phyloP scores from a whole-genome alignment of 805 yeast genomes.

The Candida nonsorbophila region DNA sequence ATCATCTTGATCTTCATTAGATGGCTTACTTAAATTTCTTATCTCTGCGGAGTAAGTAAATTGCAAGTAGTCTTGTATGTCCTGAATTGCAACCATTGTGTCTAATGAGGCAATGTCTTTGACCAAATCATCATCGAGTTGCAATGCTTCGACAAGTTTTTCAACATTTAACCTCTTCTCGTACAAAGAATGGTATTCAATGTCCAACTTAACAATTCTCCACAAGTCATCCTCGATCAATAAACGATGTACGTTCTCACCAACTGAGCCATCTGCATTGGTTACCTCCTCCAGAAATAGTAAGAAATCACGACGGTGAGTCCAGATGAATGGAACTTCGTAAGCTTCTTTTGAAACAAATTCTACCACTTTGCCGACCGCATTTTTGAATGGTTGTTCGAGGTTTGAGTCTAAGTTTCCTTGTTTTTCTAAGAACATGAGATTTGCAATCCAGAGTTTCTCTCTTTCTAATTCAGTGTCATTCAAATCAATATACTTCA shows the following conservation, averaged over 20 bases:
- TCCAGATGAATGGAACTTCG: conserved; percentile 95
- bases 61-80: conserved; percentile 74
- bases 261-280: conserved; percentile 29
- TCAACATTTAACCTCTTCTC: conserved; percentile 66
- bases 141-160: conserved; percentile 48
- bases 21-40: conserved; percentile 35
- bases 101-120: conserved; percentile 53
- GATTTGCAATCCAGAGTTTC: conserved; percentile 74
- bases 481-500: conserved; percentile 63
- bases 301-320: conserved; percentile 88
- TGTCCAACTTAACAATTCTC: conserved; percentile 82
- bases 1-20: conserved; percentile 12
- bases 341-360: conserved; percentile 71
- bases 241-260: conserved; percentile 42
- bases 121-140: conserved; percentile 50
- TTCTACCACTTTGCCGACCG: conserved; percentile 67
- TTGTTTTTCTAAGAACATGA: conserved; percentile 54
- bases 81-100: conserved; percentile 77
- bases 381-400: conserved; percentile 53
- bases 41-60: conserved; percentile 63
- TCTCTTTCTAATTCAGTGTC: conserved; percentile 68
- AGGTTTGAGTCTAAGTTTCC: conserved; percentile 32
- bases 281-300: conserved; percentile 48
- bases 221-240: conserved; percentile 83
- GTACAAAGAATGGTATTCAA: conserved; percentile 80